Evolutionary conservation across 768 basidiomycete species (phyloP).

Genomic region (Hygrocybe punicea): DNA sequence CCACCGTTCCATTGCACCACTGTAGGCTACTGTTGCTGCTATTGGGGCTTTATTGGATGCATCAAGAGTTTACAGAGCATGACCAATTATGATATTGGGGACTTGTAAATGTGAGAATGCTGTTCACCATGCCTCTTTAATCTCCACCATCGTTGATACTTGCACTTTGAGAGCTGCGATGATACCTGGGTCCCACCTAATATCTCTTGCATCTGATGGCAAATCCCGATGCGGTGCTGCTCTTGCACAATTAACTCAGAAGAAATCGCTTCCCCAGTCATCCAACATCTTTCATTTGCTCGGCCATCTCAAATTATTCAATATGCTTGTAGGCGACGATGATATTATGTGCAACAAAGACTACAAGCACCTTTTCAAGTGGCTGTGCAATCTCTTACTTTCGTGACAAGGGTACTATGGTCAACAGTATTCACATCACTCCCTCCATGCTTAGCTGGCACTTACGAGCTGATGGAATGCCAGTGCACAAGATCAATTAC

Average conservation of each 20-base stretch:
- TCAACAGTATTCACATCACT: conserved; percentile 25
- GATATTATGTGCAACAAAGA: conserved; percentile 37
- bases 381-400: conserved; percentile 27
- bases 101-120: no score
- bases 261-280: no score
- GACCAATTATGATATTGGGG: no score
- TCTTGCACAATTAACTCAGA: no score
- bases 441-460: conserved; percentile 17
- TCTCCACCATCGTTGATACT: no score
- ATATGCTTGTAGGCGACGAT: conserved; percentile 31
- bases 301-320: no score
- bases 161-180: no score
- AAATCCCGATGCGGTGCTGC: conserved; percentile 27
- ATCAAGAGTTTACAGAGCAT: neutral
- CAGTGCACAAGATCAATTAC: no score
- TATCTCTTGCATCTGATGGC: conserved; percentile 22
- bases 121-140: no score
- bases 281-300: no score
- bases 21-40: conserved; percentile 15
- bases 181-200: no score
- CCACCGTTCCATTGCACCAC: neutral
- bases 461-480: no score
- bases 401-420: conserved; percentile 18
- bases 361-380: conserved; percentile 35
- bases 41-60: conserved; percentile 22